Conservation (phyloP, 768 basidiomycete species). For the Kwoniella sp. region DNA sequence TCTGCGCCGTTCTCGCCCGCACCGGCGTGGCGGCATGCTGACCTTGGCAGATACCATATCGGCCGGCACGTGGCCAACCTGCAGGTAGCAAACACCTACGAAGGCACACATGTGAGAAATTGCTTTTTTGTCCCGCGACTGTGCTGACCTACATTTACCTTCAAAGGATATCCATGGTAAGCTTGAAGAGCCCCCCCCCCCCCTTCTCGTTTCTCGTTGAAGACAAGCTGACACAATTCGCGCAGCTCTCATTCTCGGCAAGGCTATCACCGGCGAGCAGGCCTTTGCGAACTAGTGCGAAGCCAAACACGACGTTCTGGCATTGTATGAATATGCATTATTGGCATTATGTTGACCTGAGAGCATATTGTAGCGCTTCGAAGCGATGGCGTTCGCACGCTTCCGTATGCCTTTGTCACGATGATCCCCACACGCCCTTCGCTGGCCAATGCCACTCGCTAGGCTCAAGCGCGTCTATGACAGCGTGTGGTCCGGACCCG, state of each 20-base stretch:
- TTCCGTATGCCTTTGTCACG: too few species aligned
- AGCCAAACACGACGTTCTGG: background rate
- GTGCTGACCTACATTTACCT: constrained; percentile 58
- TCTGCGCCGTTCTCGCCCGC: constrained; percentile 12
- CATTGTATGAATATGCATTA: background rate
- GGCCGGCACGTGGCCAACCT: constrained; percentile 91
- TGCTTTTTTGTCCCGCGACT: background rate
- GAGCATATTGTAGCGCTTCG: too few species aligned
- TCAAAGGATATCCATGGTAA: constrained; percentile 45
- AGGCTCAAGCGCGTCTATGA: too few species aligned
- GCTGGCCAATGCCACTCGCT: too few species aligned
- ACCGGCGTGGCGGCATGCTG: background rate
- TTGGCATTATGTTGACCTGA: background rate
- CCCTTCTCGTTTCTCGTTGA: too few species aligned
- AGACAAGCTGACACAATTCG: background rate
- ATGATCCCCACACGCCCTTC: too few species aligned
- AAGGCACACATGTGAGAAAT: constrained; percentile 56
- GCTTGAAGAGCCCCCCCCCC: too few species aligned
- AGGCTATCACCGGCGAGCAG: constrained; percentile 80
- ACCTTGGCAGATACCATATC: constrained; percentile 69
- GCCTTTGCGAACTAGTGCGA: constrained; percentile 59
- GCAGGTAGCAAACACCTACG: constrained; percentile 94
- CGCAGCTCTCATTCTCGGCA: constrained; percentile 77
- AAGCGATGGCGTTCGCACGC: too few species aligned
- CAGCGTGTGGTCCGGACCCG: background rate